phyloP scores from a whole-genome alignment of 139 green algal species.

The Coccomyxa sp. region DNA sequence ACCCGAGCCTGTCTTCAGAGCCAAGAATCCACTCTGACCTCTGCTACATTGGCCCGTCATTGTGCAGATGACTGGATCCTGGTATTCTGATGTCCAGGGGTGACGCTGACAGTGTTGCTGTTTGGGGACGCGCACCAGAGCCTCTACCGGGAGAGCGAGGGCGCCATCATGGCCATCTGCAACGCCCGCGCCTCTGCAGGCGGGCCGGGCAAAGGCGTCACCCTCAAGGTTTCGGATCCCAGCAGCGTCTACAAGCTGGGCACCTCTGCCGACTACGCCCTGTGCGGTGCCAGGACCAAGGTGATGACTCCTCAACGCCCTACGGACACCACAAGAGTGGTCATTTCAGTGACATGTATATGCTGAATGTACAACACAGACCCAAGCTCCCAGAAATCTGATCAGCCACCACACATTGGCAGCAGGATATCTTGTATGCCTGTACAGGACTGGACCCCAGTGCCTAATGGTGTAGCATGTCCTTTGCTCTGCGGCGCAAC shows the following conservation, averaged over 20 bases:
- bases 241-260: slow-evolving; percentile 33
- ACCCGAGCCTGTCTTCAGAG: neutral
- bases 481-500: too few relatives aligned
- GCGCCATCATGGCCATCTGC: slow-evolving; percentile 32
- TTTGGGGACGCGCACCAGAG: slow-evolving; percentile 36
- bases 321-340: too few relatives aligned
- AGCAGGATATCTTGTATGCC: too few relatives aligned
- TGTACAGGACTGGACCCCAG: too few relatives aligned
- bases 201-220: neutral
- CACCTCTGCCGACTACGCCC: slow-evolving; percentile 40
- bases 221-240: neutral
- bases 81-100: neutral
- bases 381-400: too few relatives aligned
- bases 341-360: too few relatives aligned
- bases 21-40: neutral
- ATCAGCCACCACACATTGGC: too few relatives aligned
- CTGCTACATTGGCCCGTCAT: too few relatives aligned
- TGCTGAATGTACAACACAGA: too few relatives aligned
- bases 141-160: slow-evolving; percentile 20
- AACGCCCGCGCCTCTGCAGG: slow-evolving; percentile 2
- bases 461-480: too few relatives aligned
- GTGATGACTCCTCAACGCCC: neutral
- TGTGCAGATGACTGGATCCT: neutral
- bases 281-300: slow-evolving; percentile 37
- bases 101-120: slow-evolving; percentile 33